Evolutionary conservation across 1,284 basidiomycete species (phyloP).

Genomic region (Leccinum pachyderme): DNA sequence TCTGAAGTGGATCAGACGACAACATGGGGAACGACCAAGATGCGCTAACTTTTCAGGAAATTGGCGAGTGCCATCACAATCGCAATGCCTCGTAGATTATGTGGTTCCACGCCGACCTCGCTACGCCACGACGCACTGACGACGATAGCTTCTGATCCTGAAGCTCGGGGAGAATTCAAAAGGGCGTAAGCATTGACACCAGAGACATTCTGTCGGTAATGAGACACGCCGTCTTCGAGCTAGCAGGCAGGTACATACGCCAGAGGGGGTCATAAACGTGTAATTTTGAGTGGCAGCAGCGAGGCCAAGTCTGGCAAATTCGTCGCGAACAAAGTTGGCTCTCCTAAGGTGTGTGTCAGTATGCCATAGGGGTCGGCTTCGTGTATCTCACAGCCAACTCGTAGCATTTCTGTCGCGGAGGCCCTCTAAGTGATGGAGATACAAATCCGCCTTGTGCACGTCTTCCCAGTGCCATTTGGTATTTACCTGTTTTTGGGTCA

Average conservation of each 20-base stretch:
- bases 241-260: slow-evolving; percentile 37
- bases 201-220: slow-evolving; percentile 35
- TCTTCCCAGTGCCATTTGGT: slow-evolving; percentile 88
- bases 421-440: slow-evolving; percentile 66
- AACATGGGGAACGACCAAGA: not conserved
- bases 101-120: slow-evolving; percentile 52
- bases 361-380: not conserved
- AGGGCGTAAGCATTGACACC: slow-evolving; percentile 86
- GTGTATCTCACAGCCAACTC: slow-evolving; percentile 61
- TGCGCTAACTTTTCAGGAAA: slow-evolving; percentile 73
- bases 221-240: slow-evolving; percentile 16
- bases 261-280: slow-evolving; percentile 46
- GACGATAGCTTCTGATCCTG: slow-evolving; percentile 89
- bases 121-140: slow-evolving; percentile 89
- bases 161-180: slow-evolving; percentile 78
- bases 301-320: slow-evolving; percentile 72
- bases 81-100: slow-evolving; percentile 87
- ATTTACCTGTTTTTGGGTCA: slow-evolving; percentile 59
- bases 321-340: slow-evolving; percentile 52
- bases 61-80: slow-evolving; percentile 79
- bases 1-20: slow-evolving; percentile 42
- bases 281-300: slow-evolving; percentile 69
- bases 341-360: slow-evolving; percentile 46
- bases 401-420: slow-evolving; percentile 64
- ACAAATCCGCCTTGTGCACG: slow-evolving; percentile 79